phyloP scores from a whole-genome alignment of 2,329 filamentous ascomycete species.

The Curvularia hawaiiensis region DNA sequence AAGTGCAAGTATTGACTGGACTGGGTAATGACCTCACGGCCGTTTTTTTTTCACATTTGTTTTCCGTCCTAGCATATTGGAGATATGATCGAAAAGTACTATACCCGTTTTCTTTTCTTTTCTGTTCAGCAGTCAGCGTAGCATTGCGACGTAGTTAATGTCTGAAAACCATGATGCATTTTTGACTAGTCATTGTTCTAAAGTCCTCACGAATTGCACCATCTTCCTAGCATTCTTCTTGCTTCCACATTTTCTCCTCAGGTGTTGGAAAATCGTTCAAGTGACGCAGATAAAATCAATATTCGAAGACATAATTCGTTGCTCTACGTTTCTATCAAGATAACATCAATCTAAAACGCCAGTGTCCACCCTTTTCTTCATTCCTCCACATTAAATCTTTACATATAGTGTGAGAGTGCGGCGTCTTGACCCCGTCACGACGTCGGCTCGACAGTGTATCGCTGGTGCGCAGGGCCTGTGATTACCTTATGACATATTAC shows the following conservation, averaged over 20 bases:
- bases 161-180: not conserved
- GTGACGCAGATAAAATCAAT: not conserved
- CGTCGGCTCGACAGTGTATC: too few relatives aligned
- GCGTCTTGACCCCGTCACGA: too few relatives aligned
- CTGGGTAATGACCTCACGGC: conserved; percentile 2
- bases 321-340: not conserved
- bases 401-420: too few relatives aligned
- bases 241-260: not conserved
- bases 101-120: conserved; percentile 6
- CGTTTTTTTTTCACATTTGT: not conserved
- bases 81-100: conserved; percentile 6
- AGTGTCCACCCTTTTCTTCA: not conserved
- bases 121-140: conserved; percentile 1
- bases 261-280: not conserved
- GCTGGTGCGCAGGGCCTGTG: too few relatives aligned
- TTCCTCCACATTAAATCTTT: not conserved
- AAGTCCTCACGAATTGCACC: not conserved
- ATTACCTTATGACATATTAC: too few relatives aligned
- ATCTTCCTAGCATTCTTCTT: not conserved
- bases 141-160: not conserved
- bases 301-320: not conserved
- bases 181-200: not conserved
- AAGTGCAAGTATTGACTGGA: not conserved
- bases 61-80: not conserved
- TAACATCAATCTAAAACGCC: not conserved